Base-by-base conservation (phyloP, 495 filamentous ascomycete species). In the Xylaria bambusicola region DNA sequence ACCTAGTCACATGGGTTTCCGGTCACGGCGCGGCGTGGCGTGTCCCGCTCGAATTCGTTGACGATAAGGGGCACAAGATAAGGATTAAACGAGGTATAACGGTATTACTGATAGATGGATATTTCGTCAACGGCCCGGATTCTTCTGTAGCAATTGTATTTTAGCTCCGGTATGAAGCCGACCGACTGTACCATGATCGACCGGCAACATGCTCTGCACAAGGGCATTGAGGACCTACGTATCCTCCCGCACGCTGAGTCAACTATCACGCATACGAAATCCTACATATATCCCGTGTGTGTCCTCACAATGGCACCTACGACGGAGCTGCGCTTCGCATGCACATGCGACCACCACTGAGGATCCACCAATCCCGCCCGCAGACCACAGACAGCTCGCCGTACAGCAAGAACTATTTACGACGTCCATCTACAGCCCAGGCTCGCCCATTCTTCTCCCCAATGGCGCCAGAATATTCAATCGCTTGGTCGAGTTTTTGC, bases 381-480 rank as follows among this genome's bases (percentile, higher is more conserved):
- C 80, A 40, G 80, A 96, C 63, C 91, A 96, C 72, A 87, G 91
- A 61, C 75, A 82, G 38, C 74, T 95, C 40, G 89, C 84, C 48
- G 75, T 84, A 26, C 76, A 81, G 18, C 92, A 93, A 55, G 84
- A 88, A 44, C 83, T 97, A 8, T 94, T 93, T 69, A 89, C 84
- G 20, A 89, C 84, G 0, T 91, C 91, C 9, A 64, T 80, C 45
- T 90, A 91, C 71, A 93, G 89, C 62, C 92, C 93, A 2, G 93
- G 93, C 0, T 94, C 92, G 12, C 91, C 93, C 4, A 83, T 97
- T 12, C 91, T 97, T 65, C 84, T 92, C 2, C 93, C 93, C 17
- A 86, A 90, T 66, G 93, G 93, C 66, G 86, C 93, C 5, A 86
- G 86, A 58, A 80, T 97, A 52, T 91, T 96, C 79, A 92, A 95